Evolutionary conservation across 768 basidiomycete genomes (phyloP), one percentile per base, ranked within the genome.

Genomic region (Gyrodon lividus): DNA sequence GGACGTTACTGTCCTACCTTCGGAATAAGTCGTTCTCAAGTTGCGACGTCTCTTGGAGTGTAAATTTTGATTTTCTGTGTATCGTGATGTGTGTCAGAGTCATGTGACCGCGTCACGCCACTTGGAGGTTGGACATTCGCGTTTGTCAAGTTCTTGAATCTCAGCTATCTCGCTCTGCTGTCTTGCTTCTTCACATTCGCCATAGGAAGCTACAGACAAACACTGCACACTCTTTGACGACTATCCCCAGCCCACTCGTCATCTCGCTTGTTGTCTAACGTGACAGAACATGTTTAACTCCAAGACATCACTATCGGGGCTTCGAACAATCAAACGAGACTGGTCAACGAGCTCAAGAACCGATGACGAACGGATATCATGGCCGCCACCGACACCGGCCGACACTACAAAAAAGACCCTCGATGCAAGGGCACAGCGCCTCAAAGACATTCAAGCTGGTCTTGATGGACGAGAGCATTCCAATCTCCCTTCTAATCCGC

Each of bases 401-500:
- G 51, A 58, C 3, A 37, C 52, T 1, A 51, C 52, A 5, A 59
- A 69, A 41, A 66, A 59, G 30, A 55, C 53, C 47, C 37, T 48
- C 45, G 50, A 69, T 54, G 42, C 57, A 44, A 52, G 61, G 20
- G 68, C 70, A 31, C 59, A 70, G 33, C 81, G 86, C 17, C 64
- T 87, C 6, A 77, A 74, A 57, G 72, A 77, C 45, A 87, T 88
- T 43, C 77, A 84, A 60, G 80, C 77, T 35, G 84, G 79, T 4
- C 70, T 87, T 30, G 62, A 70, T 37, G 64, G 52, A 74, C 82
- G 61, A 67, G 73, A 24, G 57, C 69, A 20, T 28, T 8, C 39
- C 12, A 75, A 66, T 9, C 37, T 39, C 43, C 44, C 48, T 26
- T 46, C 52, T 19, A 53, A 46, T 9, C 50, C 35, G 43, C 43